These are phyloP conservation scores for Lichtheimia corymbifera DNA, from an alignment of 371 early-diverging fungal genomes.

Conservation along the genomic window DNA sequence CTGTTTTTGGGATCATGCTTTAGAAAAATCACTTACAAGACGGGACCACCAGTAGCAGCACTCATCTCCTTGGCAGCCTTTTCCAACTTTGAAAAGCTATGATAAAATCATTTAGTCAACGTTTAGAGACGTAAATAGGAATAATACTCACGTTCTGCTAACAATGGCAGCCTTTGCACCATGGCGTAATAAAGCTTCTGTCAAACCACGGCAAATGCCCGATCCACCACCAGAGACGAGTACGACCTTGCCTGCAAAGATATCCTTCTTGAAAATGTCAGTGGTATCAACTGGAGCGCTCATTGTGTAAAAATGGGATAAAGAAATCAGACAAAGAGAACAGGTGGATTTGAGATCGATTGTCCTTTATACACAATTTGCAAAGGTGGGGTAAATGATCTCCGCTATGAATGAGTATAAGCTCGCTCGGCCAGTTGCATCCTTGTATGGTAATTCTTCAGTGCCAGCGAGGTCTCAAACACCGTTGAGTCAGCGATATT, in stretches of 20 bases:
- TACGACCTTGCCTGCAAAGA: constrained; percentile 48
- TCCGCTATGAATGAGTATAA: no score
- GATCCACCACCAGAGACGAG: constrained; percentile 55
- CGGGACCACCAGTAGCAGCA: constrained; percentile 55
- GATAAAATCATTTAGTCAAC: background rate
- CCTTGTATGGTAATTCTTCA: no score
- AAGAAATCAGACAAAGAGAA: background rate
- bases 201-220: constrained; percentile 81
- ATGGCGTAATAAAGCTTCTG: constrained; percentile 74
- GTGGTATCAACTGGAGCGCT: constrained; percentile 36
- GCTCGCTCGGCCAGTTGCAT: no score
- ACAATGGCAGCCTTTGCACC: constrained; percentile 74
- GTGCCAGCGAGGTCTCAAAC: no score
- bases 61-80: constrained; percentile 70
- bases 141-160: constrained; percentile 52
- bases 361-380: no score
- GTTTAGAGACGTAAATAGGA: background rate
- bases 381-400: no score
- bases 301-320: background rate
- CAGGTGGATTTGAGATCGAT: no score
- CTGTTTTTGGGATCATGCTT: background rate
- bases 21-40: constrained; percentile 31
- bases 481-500: no score
- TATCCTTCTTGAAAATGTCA: constrained; percentile 38
- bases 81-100: constrained; percentile 58